Evolutionary conservation across 1,139 yeast species (phyloP), one percentile per base, ranked within the genome.

Genomic region (Trichomonascaceae sp.): DNA sequence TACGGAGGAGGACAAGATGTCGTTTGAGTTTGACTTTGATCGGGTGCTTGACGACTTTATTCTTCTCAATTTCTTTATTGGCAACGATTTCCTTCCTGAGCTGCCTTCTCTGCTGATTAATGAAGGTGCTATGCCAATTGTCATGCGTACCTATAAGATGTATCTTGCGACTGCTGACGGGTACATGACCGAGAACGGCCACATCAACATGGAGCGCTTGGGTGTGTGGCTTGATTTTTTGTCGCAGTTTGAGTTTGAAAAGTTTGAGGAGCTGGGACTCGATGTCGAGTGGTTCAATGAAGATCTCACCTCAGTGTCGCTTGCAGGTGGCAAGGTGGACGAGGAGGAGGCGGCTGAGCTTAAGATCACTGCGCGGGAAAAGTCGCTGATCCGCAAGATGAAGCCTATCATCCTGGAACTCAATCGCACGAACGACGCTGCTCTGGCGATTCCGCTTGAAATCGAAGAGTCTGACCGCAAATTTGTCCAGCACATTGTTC

Each of bases 21-120:
- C 62, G 29, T 84, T 85, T 50, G 77, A 74, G 26, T 89, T 77
- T 50, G 75, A 80, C 57, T 87, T 92, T 57, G 99, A 92, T 56
- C 69, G 87, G 44, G 69, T 87, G 26, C 61, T 92, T 44, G 98
- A 92, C 59, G 99, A 92, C 58, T 85, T 87, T 47, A 82, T 92
- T 45, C 67, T 92, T 39, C 79, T 89, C 50, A 74, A 84, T 75
- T 87, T 82, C 52, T 94, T 89, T 40, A 82, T 92, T 50, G 99
- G 99, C 49, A 92, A 92, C 53, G 99, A 92, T 69, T 92, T 92
- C 73, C 69, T 92, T 51, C 98, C 99, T n/a, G 84, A 89, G 53
- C 69, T 92, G 48, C 98, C 99, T 1, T 94, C 87, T 55, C 65
- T 92, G 50, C 85, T 82, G 56, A 71, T 92, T 47, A 87, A 85